Evolutionary conservation across 306 rosid genomes (phyloP).

Genomic region (Cucurbita ficifolia): DNA sequence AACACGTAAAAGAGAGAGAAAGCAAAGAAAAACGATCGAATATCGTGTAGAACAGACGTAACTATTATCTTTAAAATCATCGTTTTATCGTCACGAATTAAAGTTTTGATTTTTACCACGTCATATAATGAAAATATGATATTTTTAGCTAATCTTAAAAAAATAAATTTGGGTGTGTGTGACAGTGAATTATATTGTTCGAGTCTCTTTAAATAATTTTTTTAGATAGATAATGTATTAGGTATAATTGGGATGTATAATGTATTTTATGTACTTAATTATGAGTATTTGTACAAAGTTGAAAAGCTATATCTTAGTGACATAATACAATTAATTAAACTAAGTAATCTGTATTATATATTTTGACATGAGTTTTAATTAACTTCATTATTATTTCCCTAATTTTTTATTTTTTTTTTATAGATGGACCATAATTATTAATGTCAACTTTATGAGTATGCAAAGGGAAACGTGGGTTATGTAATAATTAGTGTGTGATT

Average conservation of each 20-base stretch:
- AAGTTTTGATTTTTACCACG: too few relatives aligned
- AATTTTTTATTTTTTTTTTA: neutral
- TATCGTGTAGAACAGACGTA: neutral
- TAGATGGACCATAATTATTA: neutral
- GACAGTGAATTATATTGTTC: too few relatives aligned
- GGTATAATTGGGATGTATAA: neutral
- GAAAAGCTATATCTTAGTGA: neutral
- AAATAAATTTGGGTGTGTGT: too few relatives aligned
- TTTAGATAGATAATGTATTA: neutral
- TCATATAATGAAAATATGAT: too few relatives aligned
- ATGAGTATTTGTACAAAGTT: neutral
- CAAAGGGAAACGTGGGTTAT: neutral
- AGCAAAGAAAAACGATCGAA: neutral
- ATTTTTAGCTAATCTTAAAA: too few relatives aligned
- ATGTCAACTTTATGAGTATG: neutral
- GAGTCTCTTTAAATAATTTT: too few relatives aligned
- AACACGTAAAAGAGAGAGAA: neutral
- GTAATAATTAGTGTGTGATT: too few relatives aligned
- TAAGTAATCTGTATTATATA: neutral
- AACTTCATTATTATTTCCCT: neutral
- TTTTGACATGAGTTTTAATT: neutral
- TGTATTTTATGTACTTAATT: neutral
- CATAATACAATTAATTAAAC: neutral
- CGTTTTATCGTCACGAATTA: too few relatives aligned
- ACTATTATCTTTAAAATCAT: too few relatives aligned